Evolutionary conservation across 1,284 basidiomycete species (phyloP).

Genomic region (Irpex rosettiformis): DNA sequence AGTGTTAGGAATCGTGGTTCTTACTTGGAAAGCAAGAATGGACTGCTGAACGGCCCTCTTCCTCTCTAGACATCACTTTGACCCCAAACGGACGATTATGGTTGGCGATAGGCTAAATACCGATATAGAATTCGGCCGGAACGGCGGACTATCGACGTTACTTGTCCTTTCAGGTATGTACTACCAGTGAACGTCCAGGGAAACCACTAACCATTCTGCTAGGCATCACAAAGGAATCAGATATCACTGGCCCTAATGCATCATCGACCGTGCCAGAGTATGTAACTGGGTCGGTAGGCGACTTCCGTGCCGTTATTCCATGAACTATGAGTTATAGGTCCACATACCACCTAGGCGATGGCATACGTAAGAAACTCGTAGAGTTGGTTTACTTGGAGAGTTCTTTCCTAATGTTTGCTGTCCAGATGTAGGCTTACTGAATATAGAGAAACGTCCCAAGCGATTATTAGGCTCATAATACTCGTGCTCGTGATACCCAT

Average conservation of each 20-base stretch:
- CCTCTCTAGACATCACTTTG: conserved; percentile 69
- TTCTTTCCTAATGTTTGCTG: too few relatives aligned
- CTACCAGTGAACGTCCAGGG: too few relatives aligned
- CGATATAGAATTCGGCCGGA: conserved; percentile 90
- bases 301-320: conserved; percentile 44
- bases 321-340: conserved; percentile 11
- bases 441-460: too few relatives aligned
- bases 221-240: conserved; percentile 74
- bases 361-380: too few relatives aligned
- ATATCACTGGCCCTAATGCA: conserved; percentile 69
- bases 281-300: conserved; percentile 76
- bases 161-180: conserved; percentile 87
- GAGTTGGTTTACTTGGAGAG: too few relatives aligned
- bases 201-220: conserved; percentile 6
- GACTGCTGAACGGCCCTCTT: conserved; percentile 2
- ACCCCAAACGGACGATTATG: conserved; percentile 87
- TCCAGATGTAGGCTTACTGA: too few relatives aligned
- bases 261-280: conserved; percentile 77
- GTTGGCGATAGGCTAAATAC: conserved; percentile 94
- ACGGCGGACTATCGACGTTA: conserved; percentile 82
- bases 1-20: conserved; percentile 25
- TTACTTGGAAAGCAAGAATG: background rate
- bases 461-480: too few relatives aligned
- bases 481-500: too few relatives aligned
- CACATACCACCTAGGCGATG: too few relatives aligned